Conservation (phyloP, 768 basidiomycete genomes). For the Gautieria morchelliformis region DNA sequence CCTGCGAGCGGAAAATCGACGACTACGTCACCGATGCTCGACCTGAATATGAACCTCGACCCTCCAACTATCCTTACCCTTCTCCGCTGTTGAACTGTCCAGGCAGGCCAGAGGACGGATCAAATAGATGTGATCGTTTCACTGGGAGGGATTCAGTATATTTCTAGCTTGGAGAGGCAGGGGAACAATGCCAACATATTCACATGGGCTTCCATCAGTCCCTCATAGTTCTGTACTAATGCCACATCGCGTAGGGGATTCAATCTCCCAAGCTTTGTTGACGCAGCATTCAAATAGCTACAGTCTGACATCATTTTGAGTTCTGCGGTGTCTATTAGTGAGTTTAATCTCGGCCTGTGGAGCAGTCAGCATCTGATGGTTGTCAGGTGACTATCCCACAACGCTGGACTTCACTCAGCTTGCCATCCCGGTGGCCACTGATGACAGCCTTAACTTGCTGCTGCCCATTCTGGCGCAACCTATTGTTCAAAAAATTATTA, state of each 20-base stretch:
- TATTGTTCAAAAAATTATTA: slow-evolving; percentile 65
- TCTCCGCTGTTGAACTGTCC: slow-evolving; percentile 53
- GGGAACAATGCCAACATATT: slow-evolving; percentile 39
- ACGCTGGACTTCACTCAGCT: slow-evolving; percentile 51
- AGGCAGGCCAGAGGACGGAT: slow-evolving; percentile 48
- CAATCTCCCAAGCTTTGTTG: slow-evolving; percentile 50
- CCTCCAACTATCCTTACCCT: slow-evolving; percentile 58
- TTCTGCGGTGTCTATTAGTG: slow-evolving; percentile 50
- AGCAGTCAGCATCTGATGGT: not conserved
- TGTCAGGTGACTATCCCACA: slow-evolving; percentile 52
- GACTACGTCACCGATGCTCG: slow-evolving; percentile 46
- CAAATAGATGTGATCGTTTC: slow-evolving; percentile 59
- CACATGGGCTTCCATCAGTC: slow-evolving; percentile 30
- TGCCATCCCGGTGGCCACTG: slow-evolving; percentile 48
- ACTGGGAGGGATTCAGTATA: slow-evolving; percentile 58
- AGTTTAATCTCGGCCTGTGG: not conserved
- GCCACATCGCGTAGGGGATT: slow-evolving; percentile 37
- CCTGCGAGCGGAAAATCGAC: slow-evolving; percentile 40
- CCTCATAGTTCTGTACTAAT: not conserved
- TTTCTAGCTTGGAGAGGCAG: slow-evolving; percentile 20
- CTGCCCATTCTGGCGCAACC: slow-evolving; percentile 63
- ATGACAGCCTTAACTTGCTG: slow-evolving; percentile 50
- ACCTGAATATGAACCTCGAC: slow-evolving; percentile 59
- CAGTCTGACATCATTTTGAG: slow-evolving; percentile 50
- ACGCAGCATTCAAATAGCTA: slow-evolving; percentile 56